Conservation (phyloP, 495 filamentous ascomycete genomes). For the Penicillium lagena region DNA sequence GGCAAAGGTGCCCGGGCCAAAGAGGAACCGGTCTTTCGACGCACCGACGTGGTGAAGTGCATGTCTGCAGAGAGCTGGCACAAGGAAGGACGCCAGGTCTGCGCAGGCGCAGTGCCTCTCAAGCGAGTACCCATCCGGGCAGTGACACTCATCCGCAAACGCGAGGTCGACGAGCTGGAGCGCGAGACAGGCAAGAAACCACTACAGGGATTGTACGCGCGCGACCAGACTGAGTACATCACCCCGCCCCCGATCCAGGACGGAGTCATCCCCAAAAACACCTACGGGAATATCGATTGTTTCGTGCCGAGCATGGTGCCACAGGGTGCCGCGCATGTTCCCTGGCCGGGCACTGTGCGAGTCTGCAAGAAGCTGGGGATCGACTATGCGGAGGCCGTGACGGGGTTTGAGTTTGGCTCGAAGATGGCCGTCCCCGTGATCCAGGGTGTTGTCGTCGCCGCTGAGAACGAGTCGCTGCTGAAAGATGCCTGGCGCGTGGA, state of each 20-base stretch:
- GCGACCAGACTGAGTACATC: slow-evolving; percentile 89
- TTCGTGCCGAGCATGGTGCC: slow-evolving; percentile 94
- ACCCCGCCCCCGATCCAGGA: slow-evolving; percentile 76
- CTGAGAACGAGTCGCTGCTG: slow-evolving; percentile 66
- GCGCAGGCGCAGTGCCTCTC: slow-evolving; percentile 61
- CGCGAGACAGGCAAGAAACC: slow-evolving; percentile 73
- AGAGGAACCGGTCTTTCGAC: slow-evolving; percentile 74
- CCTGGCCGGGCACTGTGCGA: slow-evolving; percentile 64
- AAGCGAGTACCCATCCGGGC: slow-evolving; percentile 88
- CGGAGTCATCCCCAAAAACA: slow-evolving; percentile 88
- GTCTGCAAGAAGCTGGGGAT: slow-evolving; percentile 80
- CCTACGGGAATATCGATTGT: slow-evolving; percentile 94
- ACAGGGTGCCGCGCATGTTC: slow-evolving; percentile 73
- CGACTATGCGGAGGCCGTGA: slow-evolving; percentile 90
- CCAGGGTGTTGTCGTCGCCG: slow-evolving; percentile 81
- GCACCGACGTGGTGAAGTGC: slow-evolving; percentile 75
- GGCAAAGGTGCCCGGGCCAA: slow-evolving; percentile 62
- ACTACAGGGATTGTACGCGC: slow-evolving; percentile 77
- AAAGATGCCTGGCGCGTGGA: slow-evolving; percentile 78
- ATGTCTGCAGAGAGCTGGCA: slow-evolving; percentile 96
- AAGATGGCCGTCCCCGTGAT: slow-evolving; percentile 89
- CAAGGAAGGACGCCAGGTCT: slow-evolving; percentile 81
- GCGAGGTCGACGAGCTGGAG: slow-evolving; percentile 81
- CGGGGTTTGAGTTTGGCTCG: slow-evolving; percentile 92
- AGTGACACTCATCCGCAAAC: slow-evolving; percentile 80